Conservation (phyloP, 306 rosid species). For the Herpetospermum pedunculosum region DNA sequence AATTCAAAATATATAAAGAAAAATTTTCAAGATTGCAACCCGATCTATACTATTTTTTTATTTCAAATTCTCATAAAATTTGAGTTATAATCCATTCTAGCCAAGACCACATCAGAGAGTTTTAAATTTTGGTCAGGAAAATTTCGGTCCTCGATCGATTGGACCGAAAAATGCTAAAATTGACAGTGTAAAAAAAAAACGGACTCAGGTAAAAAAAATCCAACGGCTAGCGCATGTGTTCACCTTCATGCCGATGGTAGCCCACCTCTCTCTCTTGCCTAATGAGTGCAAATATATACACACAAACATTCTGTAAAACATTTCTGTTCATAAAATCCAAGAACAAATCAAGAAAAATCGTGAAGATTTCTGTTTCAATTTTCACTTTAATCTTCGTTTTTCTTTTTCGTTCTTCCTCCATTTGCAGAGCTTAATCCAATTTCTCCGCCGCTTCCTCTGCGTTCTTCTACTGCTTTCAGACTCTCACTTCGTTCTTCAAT, state of each 20-base stretch:
- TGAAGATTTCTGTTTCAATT: background rate
- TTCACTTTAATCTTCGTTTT: background rate
- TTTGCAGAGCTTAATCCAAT: background rate
- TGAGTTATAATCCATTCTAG: too few species aligned
- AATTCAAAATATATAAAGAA: too few species aligned
- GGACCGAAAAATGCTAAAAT: too few species aligned
- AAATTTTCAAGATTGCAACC: too few species aligned
- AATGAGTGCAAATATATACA: background rate
- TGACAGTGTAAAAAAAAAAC: too few species aligned
- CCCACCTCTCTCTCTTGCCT: background rate
- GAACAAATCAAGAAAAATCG: background rate
- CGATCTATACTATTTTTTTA: too few species aligned
- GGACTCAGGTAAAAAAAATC: too few species aligned
- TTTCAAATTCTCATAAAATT: too few species aligned
- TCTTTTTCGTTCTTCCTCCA: background rate
- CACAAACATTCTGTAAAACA: background rate
- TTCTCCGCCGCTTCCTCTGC: background rate
- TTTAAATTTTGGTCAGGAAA: too few species aligned
- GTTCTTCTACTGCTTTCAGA: background rate
- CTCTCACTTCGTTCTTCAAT: background rate
- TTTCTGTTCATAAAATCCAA: background rate
- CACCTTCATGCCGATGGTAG: constrained; percentile 6
- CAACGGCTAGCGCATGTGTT: constrained; percentile 9
- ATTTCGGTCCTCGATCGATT: too few species aligned
- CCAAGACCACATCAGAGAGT: too few species aligned